Base-by-base conservation (phyloP, 2,329 filamentous ascomycete genomes). In the Claviceps digitariae region DNA sequence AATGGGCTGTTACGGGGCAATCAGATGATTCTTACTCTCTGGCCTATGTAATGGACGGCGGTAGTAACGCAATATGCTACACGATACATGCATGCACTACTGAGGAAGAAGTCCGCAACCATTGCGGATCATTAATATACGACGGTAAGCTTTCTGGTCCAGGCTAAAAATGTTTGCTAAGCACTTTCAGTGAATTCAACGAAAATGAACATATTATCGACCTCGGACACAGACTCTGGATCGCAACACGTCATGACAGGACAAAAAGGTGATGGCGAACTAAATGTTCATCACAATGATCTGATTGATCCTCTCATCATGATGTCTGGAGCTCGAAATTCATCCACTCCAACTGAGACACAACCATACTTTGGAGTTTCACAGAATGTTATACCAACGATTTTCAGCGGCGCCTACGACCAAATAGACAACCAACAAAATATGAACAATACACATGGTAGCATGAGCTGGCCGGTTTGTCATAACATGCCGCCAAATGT, bases 41-140 rank as follows among this genome's bases (percentile, higher is more conserved):
- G 23, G 50, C 51, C 4, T 58, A 57, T 25, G 21, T 54, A 12
- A 53, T 55, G 47, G 47, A 57, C 40, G 54, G 50, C 17, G 50
- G 52, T 4, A 40, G 6, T 13, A 27, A 49, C 20, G 46, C 53
- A 23, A 47, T 55, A 29, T 52, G 50, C 31, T 57, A 45, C 34
- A 55, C 46, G 20, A 57, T 58, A 44, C 55, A 50, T 15, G 45
- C 55, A 21, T 58, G 57, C 50, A 54, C 49, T 10, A 58, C 57
- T 27, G 51, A 54, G 48, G 53, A 55, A 45, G 54, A 54, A 12
- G 45, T 57, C 20, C 47, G 46, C 8, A 45, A 44, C 15, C 51
- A 56, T 21, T 58, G 55, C 36, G 51, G 48, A 27, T 38, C 50
- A 7, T 50, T 56, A 13, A 51, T 58, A 45, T 57, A 58, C 17